phyloP scores from a whole-genome alignment of 768 basidiomycete genomes.

The Galerina marginata region DNA sequence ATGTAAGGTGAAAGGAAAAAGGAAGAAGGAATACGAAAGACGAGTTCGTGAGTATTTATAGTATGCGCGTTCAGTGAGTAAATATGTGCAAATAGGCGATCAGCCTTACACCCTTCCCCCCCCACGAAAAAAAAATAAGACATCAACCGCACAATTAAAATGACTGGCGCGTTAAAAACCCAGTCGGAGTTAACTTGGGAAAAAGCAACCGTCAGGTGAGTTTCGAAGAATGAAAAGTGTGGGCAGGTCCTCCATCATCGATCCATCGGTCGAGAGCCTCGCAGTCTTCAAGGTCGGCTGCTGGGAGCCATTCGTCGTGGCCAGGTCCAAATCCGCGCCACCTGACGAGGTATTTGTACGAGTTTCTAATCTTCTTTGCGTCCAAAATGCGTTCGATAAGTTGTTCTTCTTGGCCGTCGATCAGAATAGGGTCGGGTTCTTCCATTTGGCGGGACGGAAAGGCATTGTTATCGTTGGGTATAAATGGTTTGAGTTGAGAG shows the following conservation, averaged over 20 bases:
- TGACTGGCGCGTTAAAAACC: neutral
- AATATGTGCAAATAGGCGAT: neutral
- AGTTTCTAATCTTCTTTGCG: constrained; percentile 17
- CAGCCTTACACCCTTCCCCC: constrained; percentile 10
- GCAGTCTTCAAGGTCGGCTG: constrained; percentile 25
- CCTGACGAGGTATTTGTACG: constrained; percentile 31
- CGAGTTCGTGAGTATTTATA: neutral
- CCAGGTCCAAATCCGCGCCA: constrained; percentile 33
- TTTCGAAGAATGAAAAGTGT: neutral
- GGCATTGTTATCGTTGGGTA: constrained; percentile 27
- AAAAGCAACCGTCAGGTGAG: no score
- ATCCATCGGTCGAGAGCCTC: constrained; percentile 12
- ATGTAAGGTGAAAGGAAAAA: no score
- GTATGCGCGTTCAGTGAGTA: no score
- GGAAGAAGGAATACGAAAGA: neutral
- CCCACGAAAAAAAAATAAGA: neutral
- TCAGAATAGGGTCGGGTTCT: constrained; percentile 26
- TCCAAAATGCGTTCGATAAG: constrained; percentile 32
- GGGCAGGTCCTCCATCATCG: neutral
- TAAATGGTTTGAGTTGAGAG: constrained; percentile 16
- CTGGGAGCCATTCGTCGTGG: constrained; percentile 32
- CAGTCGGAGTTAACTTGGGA: no score
- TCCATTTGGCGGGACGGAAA: constrained; percentile 33
- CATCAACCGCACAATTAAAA: neutral
- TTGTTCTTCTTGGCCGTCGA: constrained; percentile 31